Conservation (phyloP, 305 asterid species). For the Fraxinus albicans region DNA sequence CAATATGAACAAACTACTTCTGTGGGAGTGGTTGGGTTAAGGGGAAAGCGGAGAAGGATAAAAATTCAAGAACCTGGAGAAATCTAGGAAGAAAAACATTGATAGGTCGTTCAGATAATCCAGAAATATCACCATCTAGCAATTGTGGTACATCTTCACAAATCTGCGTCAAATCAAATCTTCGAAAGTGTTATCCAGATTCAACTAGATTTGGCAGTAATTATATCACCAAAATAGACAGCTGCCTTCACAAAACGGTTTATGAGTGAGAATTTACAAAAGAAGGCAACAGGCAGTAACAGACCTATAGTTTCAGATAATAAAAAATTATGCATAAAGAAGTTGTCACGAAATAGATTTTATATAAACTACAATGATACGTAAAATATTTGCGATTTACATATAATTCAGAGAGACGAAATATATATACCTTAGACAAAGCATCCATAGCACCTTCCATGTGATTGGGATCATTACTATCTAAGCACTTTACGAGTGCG, state of each 20-base stretch:
- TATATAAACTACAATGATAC: constrained; percentile 4
- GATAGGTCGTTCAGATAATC: constrained; percentile 87
- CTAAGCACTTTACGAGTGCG: constrained; percentile 84
- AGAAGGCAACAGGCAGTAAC: neutral
- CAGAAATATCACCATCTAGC: constrained; percentile 84
- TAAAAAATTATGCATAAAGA: constrained; percentile 4
- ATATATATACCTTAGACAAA: constrained; percentile 75
- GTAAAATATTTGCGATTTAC: neutral
- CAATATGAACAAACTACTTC: neutral
- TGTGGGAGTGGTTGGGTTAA: neutral
- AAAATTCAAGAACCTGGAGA: constrained; percentile 57
- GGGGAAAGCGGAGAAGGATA: constrained; percentile 4
- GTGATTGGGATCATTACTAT: constrained; percentile 81
- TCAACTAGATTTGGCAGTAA: neutral
- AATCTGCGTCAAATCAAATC: constrained; percentile 46
- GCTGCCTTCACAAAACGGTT: constrained; percentile 7
- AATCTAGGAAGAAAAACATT: constrained; percentile 84
- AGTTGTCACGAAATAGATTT: neutral
- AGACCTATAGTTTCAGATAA: neutral
- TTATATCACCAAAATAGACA: constrained; percentile 6
- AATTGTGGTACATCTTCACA: constrained; percentile 93
- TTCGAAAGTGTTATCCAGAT: neutral
- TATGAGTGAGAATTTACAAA: neutral
- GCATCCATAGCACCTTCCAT: constrained; percentile 99
- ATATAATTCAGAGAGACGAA: constrained; percentile 13